Evolutionary conservation across 106 monocot genomes (phyloP).

Genomic region (Vanilla planifolia): DNA sequence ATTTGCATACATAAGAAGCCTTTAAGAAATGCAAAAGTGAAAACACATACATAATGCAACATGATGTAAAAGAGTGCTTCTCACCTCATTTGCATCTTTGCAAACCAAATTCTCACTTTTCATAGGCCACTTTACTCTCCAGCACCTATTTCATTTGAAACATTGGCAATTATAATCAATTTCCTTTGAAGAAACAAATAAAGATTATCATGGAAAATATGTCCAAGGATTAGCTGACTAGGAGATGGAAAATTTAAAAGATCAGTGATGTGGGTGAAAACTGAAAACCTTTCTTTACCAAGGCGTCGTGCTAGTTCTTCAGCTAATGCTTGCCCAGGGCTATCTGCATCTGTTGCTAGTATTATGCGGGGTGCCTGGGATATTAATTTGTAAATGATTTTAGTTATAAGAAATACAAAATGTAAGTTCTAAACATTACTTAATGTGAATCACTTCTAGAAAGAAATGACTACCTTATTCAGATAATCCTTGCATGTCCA

Average conservation of each 20-base stretch:
- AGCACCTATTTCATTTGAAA: constrained; percentile 26
- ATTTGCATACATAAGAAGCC: too few species aligned
- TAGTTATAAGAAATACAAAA: background rate
- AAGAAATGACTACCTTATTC: constrained; percentile 20
- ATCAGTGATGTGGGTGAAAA: background rate
- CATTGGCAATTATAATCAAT: constrained; percentile 20
- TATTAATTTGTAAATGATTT: background rate
- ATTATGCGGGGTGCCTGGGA: constrained; percentile 46
- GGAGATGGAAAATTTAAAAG: background rate
- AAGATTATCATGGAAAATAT: background rate
- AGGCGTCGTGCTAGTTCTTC: constrained; percentile 47
- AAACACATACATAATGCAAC: background rate
- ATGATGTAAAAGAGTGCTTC: background rate
- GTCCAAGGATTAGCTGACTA: background rate
- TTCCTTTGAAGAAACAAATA: constrained; percentile 2
- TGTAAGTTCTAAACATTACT: background rate
- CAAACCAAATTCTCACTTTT: constrained; percentile 25
- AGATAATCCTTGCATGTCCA: constrained; percentile 43
- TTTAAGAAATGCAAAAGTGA: too few species aligned
- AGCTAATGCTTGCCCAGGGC: constrained; percentile 49
- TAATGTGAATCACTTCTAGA: background rate
- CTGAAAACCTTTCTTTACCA: constrained; percentile 48
- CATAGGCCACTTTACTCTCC: constrained; percentile 39
- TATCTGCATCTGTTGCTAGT: constrained; percentile 47
- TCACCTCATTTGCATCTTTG: constrained; percentile 53